Evolutionary conservation across 257 asterid species (phyloP).

Genomic region (Ilex aquifolium): DNA sequence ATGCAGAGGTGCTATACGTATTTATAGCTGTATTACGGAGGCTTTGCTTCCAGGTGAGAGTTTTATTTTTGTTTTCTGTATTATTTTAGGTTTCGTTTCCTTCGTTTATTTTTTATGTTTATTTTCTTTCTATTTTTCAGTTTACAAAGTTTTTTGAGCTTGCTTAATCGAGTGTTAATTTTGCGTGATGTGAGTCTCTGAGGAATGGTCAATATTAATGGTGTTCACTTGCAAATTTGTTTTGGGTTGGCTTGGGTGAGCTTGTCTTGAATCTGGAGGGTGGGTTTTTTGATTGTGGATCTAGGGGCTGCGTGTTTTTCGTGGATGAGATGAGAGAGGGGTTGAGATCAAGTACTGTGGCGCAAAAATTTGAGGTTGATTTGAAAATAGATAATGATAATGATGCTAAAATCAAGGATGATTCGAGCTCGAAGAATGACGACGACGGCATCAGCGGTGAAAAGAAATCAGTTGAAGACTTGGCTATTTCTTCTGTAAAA

Average conservation of each 20-base stretch:
- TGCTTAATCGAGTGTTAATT: neutral
- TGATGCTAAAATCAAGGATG: neutral
- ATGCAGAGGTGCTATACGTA: too few relatives aligned
- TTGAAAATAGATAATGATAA: slow-evolving; percentile 5
- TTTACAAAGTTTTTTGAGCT: neutral
- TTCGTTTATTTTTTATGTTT: too few relatives aligned
- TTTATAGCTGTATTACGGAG: too few relatives aligned
- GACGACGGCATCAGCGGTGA: slow-evolving; percentile 5
- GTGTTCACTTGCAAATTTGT: too few relatives aligned
- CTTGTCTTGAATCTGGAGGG: neutral
- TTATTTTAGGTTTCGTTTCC: too few relatives aligned
- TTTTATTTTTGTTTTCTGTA: too few relatives aligned
- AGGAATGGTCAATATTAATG: too few relatives aligned
- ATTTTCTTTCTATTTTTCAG: too few relatives aligned
- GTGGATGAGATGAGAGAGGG: slow-evolving; percentile 25
- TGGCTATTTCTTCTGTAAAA: slow-evolving; percentile 2
- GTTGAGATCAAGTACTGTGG: slow-evolving; percentile 15
- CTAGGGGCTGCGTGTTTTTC: neutral
- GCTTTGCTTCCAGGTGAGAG: too few relatives aligned
- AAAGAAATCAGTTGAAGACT: neutral
- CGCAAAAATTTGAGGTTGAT: slow-evolving; percentile 20
- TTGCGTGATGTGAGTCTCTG: neutral
- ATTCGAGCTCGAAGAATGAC: slow-evolving; percentile 4
- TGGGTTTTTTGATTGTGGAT: neutral
- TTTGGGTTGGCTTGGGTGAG: neutral